Evolutionary conservation across 768 basidiomycete genomes (phyloP).

Genomic region (Gelatoporia subvermispora): DNA sequence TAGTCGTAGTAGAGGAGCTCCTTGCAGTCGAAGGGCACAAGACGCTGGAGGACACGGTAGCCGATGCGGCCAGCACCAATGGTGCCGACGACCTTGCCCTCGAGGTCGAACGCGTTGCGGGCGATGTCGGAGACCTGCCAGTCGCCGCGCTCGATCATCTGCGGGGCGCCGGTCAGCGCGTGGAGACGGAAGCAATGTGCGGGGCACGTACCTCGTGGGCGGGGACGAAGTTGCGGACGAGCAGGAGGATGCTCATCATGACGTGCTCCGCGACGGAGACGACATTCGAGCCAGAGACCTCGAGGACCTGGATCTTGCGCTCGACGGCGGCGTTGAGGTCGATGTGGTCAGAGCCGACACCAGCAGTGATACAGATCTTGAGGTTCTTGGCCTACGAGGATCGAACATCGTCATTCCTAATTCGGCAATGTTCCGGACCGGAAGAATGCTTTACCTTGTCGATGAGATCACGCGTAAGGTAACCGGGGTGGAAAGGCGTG

Average conservation of each 20-base stretch:
- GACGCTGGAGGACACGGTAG: constrained; percentile 78
- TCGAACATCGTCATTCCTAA: neutral
- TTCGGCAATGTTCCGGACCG: neutral
- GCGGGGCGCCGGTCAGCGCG: neutral
- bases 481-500: constrained; percentile 84
- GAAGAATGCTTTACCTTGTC: constrained; percentile 44
- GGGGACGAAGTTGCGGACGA: constrained; percentile 86
- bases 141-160: constrained; percentile 81
- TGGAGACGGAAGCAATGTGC: neutral
- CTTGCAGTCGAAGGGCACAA: constrained; percentile 82
- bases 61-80: constrained; percentile 82
- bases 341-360: constrained; percentile 87
- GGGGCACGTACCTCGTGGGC: constrained; percentile 64
- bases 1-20: constrained; percentile 91
- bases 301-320: constrained; percentile 57
- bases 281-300: constrained; percentile 86
- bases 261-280: constrained; percentile 91
- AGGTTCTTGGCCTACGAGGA: constrained; percentile 68
- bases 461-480: constrained; percentile 69
- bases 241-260: constrained; percentile 83
- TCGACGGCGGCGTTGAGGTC: constrained; percentile 87
- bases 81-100: constrained; percentile 88
- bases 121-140: constrained; percentile 86
- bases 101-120: constrained; percentile 82
- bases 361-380: constrained; percentile 86